A percentile compares a stretch with the other conserved stretches of the same genome.
These are phyloP conservation scores for Colletotrichum tofieldiae DNA, from an alignment of 2,329 filamentous ascomycete genomes.

Conservation along the genomic window DNA sequence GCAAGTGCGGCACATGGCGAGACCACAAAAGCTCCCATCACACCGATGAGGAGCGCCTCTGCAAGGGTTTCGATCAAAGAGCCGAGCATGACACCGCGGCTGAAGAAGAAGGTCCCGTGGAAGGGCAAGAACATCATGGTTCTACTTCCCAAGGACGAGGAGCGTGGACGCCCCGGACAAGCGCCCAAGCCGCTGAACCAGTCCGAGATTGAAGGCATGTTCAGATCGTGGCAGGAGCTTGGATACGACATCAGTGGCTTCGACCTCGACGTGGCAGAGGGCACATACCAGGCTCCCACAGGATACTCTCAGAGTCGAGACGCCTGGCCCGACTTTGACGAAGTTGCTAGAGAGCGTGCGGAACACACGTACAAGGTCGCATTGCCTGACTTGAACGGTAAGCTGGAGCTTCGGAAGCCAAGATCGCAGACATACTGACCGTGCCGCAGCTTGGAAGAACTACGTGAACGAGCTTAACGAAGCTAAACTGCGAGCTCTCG, in stretches of 20 bases:
- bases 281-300: constrained; percentile 51
- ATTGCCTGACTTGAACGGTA: constrained; percentile 78
- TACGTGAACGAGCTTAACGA: constrained; percentile 90
- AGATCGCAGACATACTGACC: constrained; percentile 41
- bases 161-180: constrained; percentile 72
- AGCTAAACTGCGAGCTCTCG: constrained; percentile 91
- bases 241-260: constrained; percentile 81
- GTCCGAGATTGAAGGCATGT: constrained; percentile 72
- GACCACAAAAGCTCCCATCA: constrained; percentile 49
- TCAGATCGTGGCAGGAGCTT: constrained; percentile 76
- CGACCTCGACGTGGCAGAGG: constrained; percentile 64
- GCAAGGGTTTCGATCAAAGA: constrained; percentile 56
- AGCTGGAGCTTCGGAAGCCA: constrained; percentile 44
- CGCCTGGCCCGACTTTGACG: constrained; percentile 76
- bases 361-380: constrained; percentile 72
- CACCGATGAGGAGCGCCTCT: constrained; percentile 54
- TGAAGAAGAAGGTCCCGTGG: constrained; percentile 82
- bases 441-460: constrained; percentile 72
- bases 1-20: constrained; percentile 50
- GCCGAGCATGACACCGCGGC: constrained; percentile 65
- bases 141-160: constrained; percentile 77
- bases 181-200: constrained; percentile 69
- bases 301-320: constrained; percentile 74
- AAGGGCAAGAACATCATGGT: constrained; percentile 83
- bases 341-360: constrained; percentile 70